phyloP scores from a whole-genome alignment of 805 yeast genomes.

The Starmerella stigmatis region DNA sequence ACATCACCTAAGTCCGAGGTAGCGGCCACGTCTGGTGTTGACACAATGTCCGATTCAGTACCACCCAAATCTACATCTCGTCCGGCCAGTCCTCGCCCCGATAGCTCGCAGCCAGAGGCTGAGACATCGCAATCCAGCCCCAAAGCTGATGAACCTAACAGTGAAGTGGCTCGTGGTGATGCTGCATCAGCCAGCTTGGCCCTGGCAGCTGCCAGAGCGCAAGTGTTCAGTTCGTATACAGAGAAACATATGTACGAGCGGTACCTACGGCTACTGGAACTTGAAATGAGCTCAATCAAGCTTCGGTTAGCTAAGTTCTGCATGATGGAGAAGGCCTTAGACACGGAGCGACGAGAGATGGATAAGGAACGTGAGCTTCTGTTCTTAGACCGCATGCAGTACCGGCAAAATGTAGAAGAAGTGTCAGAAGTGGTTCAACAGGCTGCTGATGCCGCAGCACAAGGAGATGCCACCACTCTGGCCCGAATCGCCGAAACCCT shows the following conservation, averaged over 20 bases:
- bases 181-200: slow-evolving; percentile 53
- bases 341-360: slow-evolving; percentile 36
- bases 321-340: slow-evolving; percentile 49
- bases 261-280: slow-evolving; percentile 52
- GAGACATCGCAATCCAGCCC: too few species aligned
- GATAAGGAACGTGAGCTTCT: slow-evolving; percentile 36
- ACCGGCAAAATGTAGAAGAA: slow-evolving; percentile 47
- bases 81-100: too few species aligned
- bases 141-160: too few species aligned
- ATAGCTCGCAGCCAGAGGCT: too few species aligned
- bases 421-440: slow-evolving; percentile 45
- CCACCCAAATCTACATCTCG: too few species aligned
- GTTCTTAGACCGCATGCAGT: slow-evolving; percentile 59
- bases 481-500: slow-evolving; percentile 22
- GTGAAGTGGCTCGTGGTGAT: slow-evolving; percentile 1
- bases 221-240: slow-evolving; percentile 23
- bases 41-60: too few species aligned
- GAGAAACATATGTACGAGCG: slow-evolving; percentile 42
- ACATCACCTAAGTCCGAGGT: not conserved
- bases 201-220: slow-evolving; percentile 39
- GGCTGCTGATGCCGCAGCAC: slow-evolving; percentile 34
- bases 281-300: slow-evolving; percentile 66
- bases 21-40: not conserved
- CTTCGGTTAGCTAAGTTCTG: slow-evolving; percentile 57
- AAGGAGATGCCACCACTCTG: slow-evolving; percentile 21